Conservation (phyloP, 2,329 filamentous ascomycete genomes). For the Aureobasidium sp. region DNA sequence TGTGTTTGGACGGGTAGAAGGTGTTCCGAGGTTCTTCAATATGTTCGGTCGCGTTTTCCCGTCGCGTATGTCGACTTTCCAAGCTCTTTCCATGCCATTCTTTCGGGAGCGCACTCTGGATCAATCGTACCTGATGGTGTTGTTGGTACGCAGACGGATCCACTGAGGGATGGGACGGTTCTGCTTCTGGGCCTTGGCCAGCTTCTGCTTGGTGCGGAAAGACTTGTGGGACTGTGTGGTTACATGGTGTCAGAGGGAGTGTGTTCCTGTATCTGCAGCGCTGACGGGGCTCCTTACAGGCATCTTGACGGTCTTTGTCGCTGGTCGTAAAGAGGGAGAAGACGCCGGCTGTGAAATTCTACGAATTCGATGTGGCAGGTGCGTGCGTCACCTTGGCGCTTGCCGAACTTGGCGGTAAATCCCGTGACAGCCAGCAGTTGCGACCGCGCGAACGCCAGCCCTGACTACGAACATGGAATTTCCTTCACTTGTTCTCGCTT, state of each 20-base stretch:
- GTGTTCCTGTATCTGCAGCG: not conserved
- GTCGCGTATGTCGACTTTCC: not conserved
- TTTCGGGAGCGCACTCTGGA: not conserved
- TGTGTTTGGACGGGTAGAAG: not conserved
- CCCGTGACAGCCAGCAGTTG: not conserved
- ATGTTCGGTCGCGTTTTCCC: not conserved
- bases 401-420: conserved; percentile 7
- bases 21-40: not conserved
- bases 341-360: not conserved
- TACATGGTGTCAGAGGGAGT: not conserved
- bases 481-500: not conserved
- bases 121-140: conserved; percentile 90
- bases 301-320: conserved; percentile 16
- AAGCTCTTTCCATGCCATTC: not conserved
- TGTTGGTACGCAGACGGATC: conserved; percentile 96
- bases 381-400: conserved; percentile 6
- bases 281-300: conserved; percentile 13
- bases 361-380: conserved; percentile 2
- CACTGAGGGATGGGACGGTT: conserved; percentile 99
- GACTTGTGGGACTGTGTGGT: conserved; percentile 86
- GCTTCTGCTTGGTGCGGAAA: conserved; percentile 99
- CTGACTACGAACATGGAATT: not conserved
- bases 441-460: not conserved
- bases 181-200: conserved; percentile 99
- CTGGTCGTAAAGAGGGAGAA: conserved; percentile 8